phyloP scores from a whole-genome alignment of 208 protist genomes.

The Crithidia bombi region DNA sequence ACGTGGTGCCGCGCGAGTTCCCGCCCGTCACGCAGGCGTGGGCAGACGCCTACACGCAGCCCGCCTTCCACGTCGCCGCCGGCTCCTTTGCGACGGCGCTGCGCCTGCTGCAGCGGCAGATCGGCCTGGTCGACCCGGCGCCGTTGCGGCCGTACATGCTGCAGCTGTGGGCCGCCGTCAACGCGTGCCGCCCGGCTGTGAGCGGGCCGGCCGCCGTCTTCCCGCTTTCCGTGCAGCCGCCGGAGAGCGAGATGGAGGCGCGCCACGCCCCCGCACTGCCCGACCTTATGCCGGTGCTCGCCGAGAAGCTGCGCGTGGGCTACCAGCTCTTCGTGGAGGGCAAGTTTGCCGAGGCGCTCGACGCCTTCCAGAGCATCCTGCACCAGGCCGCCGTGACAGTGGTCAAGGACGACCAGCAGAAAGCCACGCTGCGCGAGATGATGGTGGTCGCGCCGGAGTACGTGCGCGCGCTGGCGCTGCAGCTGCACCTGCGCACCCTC shows the following conservation, averaged over 20 bases:
- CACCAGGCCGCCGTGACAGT: slow-evolving; percentile 77
- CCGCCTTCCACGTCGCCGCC: slow-evolving; percentile 95
- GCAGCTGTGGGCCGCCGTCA: slow-evolving; percentile 76
- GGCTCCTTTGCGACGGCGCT: slow-evolving; percentile 95
- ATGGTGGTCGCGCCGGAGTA: slow-evolving; percentile 74
- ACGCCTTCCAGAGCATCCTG: slow-evolving; percentile 86
- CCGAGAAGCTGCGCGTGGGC: slow-evolving; percentile 63
- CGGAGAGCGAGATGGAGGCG: slow-evolving; percentile 44
- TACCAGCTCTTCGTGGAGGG: slow-evolving; percentile 91
- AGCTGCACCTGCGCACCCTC: slow-evolving; percentile 77
- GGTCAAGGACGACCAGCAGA: slow-evolving; percentile 69
- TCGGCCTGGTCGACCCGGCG: slow-evolving; percentile 90
- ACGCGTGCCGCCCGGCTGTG: slow-evolving; percentile 50
- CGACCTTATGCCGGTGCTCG: slow-evolving; percentile 75
- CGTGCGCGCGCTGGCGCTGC: slow-evolving; percentile 68
- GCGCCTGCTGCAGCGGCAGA: slow-evolving; percentile 86
- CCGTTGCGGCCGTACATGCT: slow-evolving; percentile 93
- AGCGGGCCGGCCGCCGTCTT: slow-evolving; percentile 47
- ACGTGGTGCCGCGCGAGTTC: slow-evolving; percentile 64
- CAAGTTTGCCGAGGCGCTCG: slow-evolving; percentile 90
- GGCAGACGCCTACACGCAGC: slow-evolving; percentile 81
- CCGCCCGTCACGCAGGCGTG: slow-evolving; percentile 73
- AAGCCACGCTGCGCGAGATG: slow-evolving; percentile 55
- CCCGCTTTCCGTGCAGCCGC: slow-evolving; percentile 43
- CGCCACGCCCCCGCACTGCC: slow-evolving; percentile 50